Evolutionary conservation across 2,329 filamentous ascomycete species (phyloP).

Genomic region (Monosporascus sp.): DNA sequence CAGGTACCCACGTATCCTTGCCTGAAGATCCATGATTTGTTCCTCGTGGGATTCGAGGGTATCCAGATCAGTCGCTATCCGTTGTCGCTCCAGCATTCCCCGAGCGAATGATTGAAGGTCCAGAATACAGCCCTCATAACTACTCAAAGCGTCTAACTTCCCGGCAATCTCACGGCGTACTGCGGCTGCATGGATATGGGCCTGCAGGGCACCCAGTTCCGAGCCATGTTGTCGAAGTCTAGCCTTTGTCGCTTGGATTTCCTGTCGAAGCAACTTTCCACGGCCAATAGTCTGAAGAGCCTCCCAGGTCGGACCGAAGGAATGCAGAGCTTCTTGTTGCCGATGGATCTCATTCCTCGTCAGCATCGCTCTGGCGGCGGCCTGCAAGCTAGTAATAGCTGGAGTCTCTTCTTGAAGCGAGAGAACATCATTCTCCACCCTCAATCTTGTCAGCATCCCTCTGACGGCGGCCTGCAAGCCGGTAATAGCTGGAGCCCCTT

Average conservation of each 20-base stretch:
- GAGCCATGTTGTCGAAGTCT: conserved; percentile 41
- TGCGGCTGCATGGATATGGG: conserved; percentile 17
- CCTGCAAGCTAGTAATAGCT: conserved; percentile 55
- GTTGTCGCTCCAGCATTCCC: conserved; percentile 54
- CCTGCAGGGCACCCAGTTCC: conserved; percentile 39
- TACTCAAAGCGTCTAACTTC: conserved; percentile 15
- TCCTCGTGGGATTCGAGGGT: conserved; percentile 53
- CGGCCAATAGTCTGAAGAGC: conserved; percentile 42
- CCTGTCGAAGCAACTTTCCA: conserved; percentile 42
- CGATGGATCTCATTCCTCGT: conserved; percentile 47
- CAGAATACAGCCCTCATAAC: conserved; percentile 36
- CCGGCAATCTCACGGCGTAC: conserved; percentile 17
- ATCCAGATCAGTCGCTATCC: conserved; percentile 42
- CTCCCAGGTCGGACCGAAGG: conserved; percentile 44
- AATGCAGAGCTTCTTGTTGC: conserved; percentile 46
- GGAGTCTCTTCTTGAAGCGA: conserved; percentile 45
- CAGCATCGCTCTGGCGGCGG: conserved; percentile 58
- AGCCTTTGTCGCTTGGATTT: conserved; percentile 37
- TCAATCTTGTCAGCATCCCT: conserved; percentile 47
- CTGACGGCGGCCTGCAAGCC: conserved; percentile 59
- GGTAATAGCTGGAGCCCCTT: conserved; percentile 43
- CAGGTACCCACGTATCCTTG: conserved; percentile 58
- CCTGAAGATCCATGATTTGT: conserved; percentile 59
- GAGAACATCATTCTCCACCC: conserved; percentile 38
- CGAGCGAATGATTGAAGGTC: conserved; percentile 55